Percentiles rank a stretch among this genome's conserved stretches.
Evolutionary conservation across 192 early-diverging fungal genomes (phyloP).

Genomic region (Umbelopsis sp.): DNA sequence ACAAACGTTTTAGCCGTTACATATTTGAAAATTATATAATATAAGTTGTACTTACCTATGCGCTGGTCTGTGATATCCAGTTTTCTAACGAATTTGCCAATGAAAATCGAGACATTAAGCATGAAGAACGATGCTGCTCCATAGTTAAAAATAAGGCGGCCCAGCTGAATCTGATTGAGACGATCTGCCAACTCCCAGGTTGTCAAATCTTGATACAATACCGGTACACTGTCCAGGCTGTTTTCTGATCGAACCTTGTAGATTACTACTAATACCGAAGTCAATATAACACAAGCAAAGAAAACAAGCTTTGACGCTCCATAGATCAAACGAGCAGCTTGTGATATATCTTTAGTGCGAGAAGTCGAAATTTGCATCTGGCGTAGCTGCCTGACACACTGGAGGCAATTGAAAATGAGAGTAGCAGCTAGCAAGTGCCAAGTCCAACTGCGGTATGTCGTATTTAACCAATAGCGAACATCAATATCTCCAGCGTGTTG

Average conservation of each 20-base stretch:
- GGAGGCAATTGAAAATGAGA: neutral
- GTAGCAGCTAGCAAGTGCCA: slow-evolving; percentile 36
- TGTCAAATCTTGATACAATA: slow-evolving; percentile 20
- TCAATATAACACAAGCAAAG: slow-evolving; percentile 8
- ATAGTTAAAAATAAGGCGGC: slow-evolving; percentile 40
- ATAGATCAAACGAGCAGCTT: slow-evolving; percentile 5
- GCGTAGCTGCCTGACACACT: neutral
- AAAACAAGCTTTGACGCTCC: neutral
- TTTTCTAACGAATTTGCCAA: slow-evolving; percentile 31
- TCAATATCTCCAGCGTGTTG: slow-evolving; percentile 54
- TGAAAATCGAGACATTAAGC: slow-evolving; percentile 21
- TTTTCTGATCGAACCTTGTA: slow-evolving; percentile 39
- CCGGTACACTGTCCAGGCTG: neutral
- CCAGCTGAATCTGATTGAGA: slow-evolving; percentile 29
- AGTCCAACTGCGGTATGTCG: slow-evolving; percentile 24
- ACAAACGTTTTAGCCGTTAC: neutral
- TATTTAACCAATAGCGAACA: slow-evolving; percentile 43
- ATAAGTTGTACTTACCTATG: neutral
- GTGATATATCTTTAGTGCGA: neutral
- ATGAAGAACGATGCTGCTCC: slow-evolving; percentile 28
- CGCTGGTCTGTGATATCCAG: slow-evolving; percentile 8
- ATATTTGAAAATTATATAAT: neutral
- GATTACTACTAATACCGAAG: slow-evolving; percentile 23
- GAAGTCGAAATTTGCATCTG: slow-evolving; percentile 9
- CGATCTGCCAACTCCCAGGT: slow-evolving; percentile 14